These are phyloP conservation scores for Royoungia palumana DNA, from an alignment of 768 basidiomycete species.

Conservation along the genomic window DNA sequence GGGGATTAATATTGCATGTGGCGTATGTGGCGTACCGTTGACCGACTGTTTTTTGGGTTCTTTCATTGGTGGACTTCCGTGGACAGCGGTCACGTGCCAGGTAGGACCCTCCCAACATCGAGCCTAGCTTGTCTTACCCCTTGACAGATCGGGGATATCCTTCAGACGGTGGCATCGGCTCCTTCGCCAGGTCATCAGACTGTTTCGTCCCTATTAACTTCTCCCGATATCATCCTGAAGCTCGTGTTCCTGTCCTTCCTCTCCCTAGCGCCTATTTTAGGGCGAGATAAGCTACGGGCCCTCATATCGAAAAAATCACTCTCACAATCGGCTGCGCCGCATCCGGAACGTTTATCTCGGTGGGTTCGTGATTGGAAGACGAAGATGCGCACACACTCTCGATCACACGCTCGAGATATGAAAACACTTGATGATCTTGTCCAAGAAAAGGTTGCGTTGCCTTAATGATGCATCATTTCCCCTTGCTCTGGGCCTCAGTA, in stretches of 20 bases:
- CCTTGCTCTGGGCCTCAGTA: conserved; percentile 11
- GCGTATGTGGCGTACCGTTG: conserved; percentile 79
- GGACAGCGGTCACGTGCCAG: conserved; percentile 92
- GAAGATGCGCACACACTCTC: conserved; percentile 54
- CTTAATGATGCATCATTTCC: conserved; percentile 20
- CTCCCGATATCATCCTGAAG: conserved; percentile 80
- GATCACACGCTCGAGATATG: conserved; percentile 45
- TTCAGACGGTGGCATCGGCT: conserved; percentile 76
- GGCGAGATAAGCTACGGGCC: conserved; percentile 59
- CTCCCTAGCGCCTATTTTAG: conserved; percentile 84
- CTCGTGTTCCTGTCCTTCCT: conserved; percentile 79
- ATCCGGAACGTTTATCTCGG: conserved; percentile 38
- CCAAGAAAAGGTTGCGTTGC: conserved; percentile 47
- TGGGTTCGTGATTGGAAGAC: conserved; percentile 71
- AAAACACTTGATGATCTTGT: conserved; percentile 50
- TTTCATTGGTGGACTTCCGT: conserved; percentile 81
- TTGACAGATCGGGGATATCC: conserved; percentile 76
- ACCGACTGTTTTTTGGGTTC: conserved; percentile 74
- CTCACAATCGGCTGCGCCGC: conserved; percentile 19
- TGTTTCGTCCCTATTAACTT: conserved; percentile 80
- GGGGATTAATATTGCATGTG: conserved; percentile 94
- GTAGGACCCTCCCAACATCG: conserved; percentile 39
- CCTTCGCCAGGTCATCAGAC: conserved; percentile 70
- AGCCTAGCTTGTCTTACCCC: conserved; percentile 13
- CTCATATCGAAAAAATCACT: conserved; percentile 43